Evolutionary conservation across 2,329 filamentous ascomycete species (phyloP), one percentile per base, ranked within the genome.

Genomic region (Hortaea sp.): DNA sequence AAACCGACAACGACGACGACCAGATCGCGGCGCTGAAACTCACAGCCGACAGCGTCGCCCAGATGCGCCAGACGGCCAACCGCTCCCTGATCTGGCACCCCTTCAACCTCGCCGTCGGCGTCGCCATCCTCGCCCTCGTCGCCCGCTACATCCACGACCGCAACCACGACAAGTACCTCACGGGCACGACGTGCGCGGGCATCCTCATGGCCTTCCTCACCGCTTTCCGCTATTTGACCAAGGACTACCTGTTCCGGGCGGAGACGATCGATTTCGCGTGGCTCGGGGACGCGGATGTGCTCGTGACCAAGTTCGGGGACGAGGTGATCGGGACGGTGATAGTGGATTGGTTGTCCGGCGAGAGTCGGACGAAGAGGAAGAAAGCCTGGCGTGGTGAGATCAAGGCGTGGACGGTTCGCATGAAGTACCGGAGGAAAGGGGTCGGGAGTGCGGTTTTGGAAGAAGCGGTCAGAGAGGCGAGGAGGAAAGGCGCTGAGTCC

Each of bases 1-100:
- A 68, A 10, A 63, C 72, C 27, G 62, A 62, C 43, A 57, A 64
- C 42, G 69, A 77, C 42, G 62, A 72, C 43, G 83, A 88, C 62
- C 80, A 82, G 60, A 68, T 80, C 52, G 74, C 79, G 46, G 82
- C 82, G 12, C 72, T 94, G 43, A 77, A 77, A 52, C 77, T 94
- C 13, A 75, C 94, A 35, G 83, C 87, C 50, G 86, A 90, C 66
- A 87, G 82, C 48, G 78, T 94, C 42, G 85, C 86, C 32, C 84
- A 94, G 66, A 88, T 92, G 71, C 80, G 84, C 51, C 82, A 87
- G 61, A 68, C 75, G 6, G 79, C 85, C 13, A 77, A 80, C 38
- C 69, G 70, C 45, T 69, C 77, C 51, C 69, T 92, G 48, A 70
- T 85, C 50, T 77, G 76, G 56, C 79, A 87, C 65, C 71, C 76